A percentile compares a stretch with the other conserved stretches of the same genome.
Conservation (phyloP, 2,329 filamentous ascomycete species). For the Bipolaris gigantea region DNA sequence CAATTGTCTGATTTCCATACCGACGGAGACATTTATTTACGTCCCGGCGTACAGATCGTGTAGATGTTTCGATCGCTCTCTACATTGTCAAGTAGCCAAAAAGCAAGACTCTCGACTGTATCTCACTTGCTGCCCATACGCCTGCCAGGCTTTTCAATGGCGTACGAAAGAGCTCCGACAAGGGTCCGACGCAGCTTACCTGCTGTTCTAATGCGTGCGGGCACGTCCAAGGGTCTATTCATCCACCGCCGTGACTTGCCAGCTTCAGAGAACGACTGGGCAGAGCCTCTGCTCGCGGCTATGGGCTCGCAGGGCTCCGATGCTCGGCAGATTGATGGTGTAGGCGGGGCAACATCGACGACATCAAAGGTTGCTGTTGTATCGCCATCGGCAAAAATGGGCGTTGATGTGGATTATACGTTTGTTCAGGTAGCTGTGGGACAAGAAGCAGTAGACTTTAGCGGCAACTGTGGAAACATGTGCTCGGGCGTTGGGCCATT, state of each 20-base stretch:
- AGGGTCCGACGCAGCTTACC: conserved; percentile 30
- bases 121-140: conserved; percentile 4
- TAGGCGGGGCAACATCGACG: conserved; percentile 68
- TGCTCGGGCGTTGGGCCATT: conserved; percentile 66
- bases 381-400: conserved; percentile 50
- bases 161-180: conserved; percentile 12
- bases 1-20: not conserved
- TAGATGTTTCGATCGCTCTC: conserved; percentile 13
- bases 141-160: conserved; percentile 13
- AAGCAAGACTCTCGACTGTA: conserved; percentile 4
- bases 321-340: conserved; percentile 69
- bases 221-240: conserved; percentile 48
- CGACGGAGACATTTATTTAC: not conserved
- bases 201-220: conserved; percentile 46
- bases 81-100: not conserved
- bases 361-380: conserved; percentile 71
- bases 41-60: not conserved
- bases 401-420: conserved; percentile 66
- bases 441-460: conserved; percentile 63
- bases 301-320: conserved; percentile 68
- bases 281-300: conserved; percentile 57
- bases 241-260: conserved; percentile 55
- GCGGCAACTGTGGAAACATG: conserved; percentile 77
- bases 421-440: conserved; percentile 70
- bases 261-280: conserved; percentile 51